Percentiles rank a stretch among this genome's conserved stretches.
These are phyloP conservation scores for Aulographum hederae DNA, from an alignment of 2,329 filamentous ascomycete genomes.

Conservation along the genomic window DNA sequence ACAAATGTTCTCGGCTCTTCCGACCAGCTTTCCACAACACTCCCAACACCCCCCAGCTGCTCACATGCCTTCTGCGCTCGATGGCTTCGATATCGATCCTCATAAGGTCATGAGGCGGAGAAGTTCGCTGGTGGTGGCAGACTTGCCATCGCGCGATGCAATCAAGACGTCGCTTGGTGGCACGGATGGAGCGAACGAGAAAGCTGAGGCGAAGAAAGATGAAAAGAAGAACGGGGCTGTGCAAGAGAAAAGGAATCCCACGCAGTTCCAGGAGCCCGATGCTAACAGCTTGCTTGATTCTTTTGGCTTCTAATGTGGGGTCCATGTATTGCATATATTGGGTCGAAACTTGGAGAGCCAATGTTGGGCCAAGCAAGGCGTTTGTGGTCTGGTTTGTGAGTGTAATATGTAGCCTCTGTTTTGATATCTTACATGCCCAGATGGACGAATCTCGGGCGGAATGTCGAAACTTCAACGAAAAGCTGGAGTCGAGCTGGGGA, in stretches of 20 bases:
- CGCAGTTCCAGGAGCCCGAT: constrained; percentile 85
- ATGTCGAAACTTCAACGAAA: too few species aligned
- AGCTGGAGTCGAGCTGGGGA: too few species aligned
- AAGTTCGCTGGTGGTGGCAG: constrained; percentile 64
- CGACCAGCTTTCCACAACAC: constrained; percentile 2
- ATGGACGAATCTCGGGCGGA: too few species aligned
- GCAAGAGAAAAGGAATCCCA: constrained; percentile 31
- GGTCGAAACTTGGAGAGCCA: too few species aligned
- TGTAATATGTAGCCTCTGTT: too few species aligned
- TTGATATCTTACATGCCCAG: too few species aligned
- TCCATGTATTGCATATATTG: too few species aligned
- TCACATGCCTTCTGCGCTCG: constrained; percentile 7
- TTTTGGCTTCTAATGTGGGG: constrained; percentile 77
- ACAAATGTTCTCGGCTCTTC: constrained; percentile 8
- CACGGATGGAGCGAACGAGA: constrained; percentile 5
- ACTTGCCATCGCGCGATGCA: constrained; percentile 30
- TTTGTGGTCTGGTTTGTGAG: too few species aligned
- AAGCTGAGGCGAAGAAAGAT: constrained; percentile 13
- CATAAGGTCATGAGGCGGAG: constrained; percentile 50
- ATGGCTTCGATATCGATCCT: constrained; percentile 33
- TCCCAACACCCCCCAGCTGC: background rate
- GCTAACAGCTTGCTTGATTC: constrained; percentile 72
- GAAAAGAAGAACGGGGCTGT: constrained; percentile 18
- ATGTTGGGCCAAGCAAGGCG: too few species aligned
- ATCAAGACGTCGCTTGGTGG: constrained; percentile 5